A percentile compares a stretch with the other conserved stretches of the same genome.
These are phyloP conservation scores for Microglena sp. DNA, from an alignment of 139 green algal species.

Conservation along the genomic window DNA sequence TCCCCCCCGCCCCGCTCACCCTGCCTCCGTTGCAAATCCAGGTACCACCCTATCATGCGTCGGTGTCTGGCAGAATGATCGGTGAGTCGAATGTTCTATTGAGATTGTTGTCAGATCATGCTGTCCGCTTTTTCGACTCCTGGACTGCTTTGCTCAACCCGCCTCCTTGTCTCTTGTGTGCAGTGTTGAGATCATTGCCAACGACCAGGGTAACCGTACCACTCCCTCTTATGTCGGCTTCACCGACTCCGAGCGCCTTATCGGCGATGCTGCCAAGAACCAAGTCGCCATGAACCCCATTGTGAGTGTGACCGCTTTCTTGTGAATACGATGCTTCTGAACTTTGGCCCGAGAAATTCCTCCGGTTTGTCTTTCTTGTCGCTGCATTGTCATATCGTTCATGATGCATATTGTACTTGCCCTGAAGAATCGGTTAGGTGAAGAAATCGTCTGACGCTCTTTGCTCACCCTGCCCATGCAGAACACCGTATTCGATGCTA, in stretches of 20 bases:
- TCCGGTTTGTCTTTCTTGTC: not conserved
- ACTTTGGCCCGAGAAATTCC: not conserved
- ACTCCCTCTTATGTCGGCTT: conserved; percentile 87
- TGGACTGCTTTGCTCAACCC: not conserved
- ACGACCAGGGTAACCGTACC: conserved; percentile 14
- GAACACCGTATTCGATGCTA: conserved; percentile 97
- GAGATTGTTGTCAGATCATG: too few relatives aligned
- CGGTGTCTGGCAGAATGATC: conserved; percentile 77
- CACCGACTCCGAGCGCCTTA: conserved; percentile 93
- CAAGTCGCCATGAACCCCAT: conserved; percentile 54
- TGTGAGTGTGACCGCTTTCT: not conserved
- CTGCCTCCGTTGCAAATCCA: too few relatives aligned
- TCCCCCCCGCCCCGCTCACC: too few relatives aligned
- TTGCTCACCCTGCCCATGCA: not conserved
- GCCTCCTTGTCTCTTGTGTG: not conserved
- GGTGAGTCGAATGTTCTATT: not conserved
- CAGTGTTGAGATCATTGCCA: conserved; percentile 15
- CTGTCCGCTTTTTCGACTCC: too few relatives aligned
- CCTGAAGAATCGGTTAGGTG: not conserved
- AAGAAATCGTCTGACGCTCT: not conserved
- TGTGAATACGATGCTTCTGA: not conserved
- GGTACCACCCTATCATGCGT: too few relatives aligned
- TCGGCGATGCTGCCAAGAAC: conserved; percentile 94
- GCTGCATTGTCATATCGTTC: not conserved
- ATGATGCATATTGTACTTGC: not conserved